Percentiles rank a stretch among this genome's conserved stretches.
Conservation (phyloP, 148 eudicot genomes). For the Agrostemma githago region DNA sequence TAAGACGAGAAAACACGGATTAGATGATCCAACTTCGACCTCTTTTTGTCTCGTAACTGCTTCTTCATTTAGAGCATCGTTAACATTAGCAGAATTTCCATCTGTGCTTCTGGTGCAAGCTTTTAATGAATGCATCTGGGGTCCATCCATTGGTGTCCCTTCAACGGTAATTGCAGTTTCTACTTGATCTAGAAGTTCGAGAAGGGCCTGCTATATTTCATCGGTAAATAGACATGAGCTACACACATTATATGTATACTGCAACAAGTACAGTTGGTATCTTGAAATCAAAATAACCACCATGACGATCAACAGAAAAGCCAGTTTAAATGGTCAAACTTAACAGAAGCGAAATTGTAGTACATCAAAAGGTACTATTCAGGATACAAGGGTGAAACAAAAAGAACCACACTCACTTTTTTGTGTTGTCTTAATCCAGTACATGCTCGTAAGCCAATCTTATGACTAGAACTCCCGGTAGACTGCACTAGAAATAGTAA, state of each 20-base stretch:
- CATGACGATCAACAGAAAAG: background rate
- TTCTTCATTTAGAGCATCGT: constrained; percentile 16
- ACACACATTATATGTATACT: background rate
- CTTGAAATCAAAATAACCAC: background rate
- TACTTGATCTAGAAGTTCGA: constrained; percentile 90
- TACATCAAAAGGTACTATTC: background rate
- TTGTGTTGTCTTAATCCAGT: constrained; percentile 66
- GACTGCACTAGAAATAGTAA: constrained; percentile 40
- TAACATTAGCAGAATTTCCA: constrained; percentile 17
- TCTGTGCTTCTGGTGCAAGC: constrained; percentile 25
- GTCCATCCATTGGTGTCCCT: constrained; percentile 28
- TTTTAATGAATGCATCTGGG: constrained; percentile 14
- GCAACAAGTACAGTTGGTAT: background rate
- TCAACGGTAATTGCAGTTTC: constrained; percentile 68
- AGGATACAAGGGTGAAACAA: background rate
- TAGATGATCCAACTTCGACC: constrained; percentile 12
- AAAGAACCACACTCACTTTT: constrained; percentile 41
- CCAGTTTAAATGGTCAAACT: background rate
- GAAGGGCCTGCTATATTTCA: constrained; percentile 52
- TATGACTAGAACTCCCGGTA: constrained; percentile 26
- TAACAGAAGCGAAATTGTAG: background rate
- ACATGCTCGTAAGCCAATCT: constrained; percentile 34
- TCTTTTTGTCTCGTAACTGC: constrained; percentile 15
- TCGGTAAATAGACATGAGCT: constrained; percentile 9
- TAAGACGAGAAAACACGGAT: constrained; percentile 33